Conservation (phyloP, 495 filamentous ascomycete species). For the Xanthoparmelia taractica region DNA sequence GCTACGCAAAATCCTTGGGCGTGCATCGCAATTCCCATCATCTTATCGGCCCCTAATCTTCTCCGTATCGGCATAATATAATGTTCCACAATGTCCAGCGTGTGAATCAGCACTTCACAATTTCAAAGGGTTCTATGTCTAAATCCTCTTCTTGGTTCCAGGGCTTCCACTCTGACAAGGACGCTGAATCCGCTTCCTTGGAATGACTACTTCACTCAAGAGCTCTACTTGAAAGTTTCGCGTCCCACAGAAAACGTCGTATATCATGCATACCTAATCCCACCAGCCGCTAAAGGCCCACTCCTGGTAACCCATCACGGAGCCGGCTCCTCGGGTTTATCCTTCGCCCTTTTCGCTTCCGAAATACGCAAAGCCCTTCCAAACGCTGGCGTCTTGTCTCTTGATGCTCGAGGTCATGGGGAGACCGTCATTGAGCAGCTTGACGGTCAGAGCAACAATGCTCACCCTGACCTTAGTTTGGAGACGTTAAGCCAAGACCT, state of each 20-base stretch:
- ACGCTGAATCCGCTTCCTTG: slow-evolving; percentile 52
- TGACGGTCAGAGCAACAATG: slow-evolving; percentile 26
- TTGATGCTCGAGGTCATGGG: slow-evolving; percentile 84
- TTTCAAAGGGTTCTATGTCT: background rate
- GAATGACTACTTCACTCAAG: slow-evolving; percentile 82
- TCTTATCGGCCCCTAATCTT: slow-evolving; percentile 4
- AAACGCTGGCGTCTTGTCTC: slow-evolving; percentile 69
- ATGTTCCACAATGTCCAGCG: background rate
- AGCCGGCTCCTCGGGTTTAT: slow-evolving; percentile 79
- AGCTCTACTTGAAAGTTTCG: slow-evolving; percentile 59
- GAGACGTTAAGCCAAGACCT: slow-evolving; percentile 67
- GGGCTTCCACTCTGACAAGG: slow-evolving; percentile 10
- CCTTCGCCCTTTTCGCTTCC: slow-evolving; percentile 71
- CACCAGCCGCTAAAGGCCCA: slow-evolving; percentile 51
- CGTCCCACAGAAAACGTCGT: slow-evolving; percentile 41
- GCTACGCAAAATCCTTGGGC: background rate
- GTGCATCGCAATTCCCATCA: background rate
- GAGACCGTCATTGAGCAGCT: slow-evolving; percentile 46
- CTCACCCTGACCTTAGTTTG: slow-evolving; percentile 53
- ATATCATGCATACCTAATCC: slow-evolving; percentile 79
- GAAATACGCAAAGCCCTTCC: slow-evolving; percentile 74
- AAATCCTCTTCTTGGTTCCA: slow-evolving; percentile 3
- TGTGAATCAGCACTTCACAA: background rate
- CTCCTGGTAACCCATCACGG: slow-evolving; percentile 88
- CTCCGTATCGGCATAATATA: background rate